A percentile compares a stretch with the other conserved stretches of the same genome.
Conservation (phyloP, 441 rosid genomes). For the Pelargonium australe region DNA sequence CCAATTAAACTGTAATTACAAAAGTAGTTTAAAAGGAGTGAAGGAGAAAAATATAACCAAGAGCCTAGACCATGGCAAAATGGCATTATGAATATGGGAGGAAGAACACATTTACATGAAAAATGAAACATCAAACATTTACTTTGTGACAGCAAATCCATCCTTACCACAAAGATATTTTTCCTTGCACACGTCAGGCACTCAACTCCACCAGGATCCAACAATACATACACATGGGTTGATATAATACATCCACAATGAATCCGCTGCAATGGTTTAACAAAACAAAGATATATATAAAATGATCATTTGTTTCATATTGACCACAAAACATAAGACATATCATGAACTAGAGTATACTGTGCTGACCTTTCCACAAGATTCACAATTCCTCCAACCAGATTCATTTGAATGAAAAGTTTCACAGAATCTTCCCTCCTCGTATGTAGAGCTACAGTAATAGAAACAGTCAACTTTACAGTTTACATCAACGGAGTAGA, state of each 20-base stretch:
- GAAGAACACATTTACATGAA: constrained; percentile 6
- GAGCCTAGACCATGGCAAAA: background rate
- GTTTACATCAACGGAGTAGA: background rate
- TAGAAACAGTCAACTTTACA: constrained; percentile 12
- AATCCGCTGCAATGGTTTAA: constrained; percentile 47
- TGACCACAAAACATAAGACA: constrained; percentile 12
- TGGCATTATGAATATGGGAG: background rate
- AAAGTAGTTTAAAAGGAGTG: background rate
- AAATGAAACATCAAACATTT: background rate
- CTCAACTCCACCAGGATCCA: constrained; percentile 95
- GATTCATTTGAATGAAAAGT: constrained; percentile 57
- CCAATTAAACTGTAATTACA: background rate
- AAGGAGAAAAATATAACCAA: background rate
- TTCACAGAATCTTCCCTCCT: constrained; percentile 81
- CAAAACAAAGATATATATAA: constrained; percentile 7
- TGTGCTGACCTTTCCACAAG: constrained; percentile 79
- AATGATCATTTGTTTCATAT: constrained; percentile 11
- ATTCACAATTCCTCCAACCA: constrained; percentile 91
- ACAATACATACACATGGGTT: constrained; percentile 39
- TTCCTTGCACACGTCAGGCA: constrained; percentile 74
- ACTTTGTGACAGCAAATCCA: constrained; percentile 16
- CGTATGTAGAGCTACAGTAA: constrained; percentile 56
- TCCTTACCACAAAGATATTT: constrained; percentile 50
- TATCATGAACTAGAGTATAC: constrained; percentile 13
- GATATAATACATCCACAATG: constrained; percentile 98